phyloP scores from a whole-genome alignment of 164 flowering plant species.

The Umbellularia californica region DNA sequence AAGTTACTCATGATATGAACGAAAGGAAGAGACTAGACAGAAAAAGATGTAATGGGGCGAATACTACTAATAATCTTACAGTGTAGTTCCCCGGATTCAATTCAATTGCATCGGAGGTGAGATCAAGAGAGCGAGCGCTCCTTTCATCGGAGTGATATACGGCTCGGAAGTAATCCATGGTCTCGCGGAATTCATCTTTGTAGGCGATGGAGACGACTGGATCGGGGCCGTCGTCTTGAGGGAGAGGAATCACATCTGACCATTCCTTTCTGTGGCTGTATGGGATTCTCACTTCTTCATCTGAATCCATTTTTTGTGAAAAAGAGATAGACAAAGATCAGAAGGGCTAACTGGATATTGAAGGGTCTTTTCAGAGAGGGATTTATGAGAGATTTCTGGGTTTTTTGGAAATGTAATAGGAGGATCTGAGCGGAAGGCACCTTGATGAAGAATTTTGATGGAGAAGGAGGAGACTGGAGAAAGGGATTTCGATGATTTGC shows the following conservation, averaged over 20 bases:
- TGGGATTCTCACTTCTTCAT: slow-evolving; percentile 37
- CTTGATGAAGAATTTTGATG: no score
- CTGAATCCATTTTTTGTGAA: slow-evolving; percentile 26
- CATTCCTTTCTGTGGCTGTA: slow-evolving; percentile 60
- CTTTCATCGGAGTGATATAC: slow-evolving; percentile 65
- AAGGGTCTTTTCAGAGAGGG: no score
- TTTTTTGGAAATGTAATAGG: no score
- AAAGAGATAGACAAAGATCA: not conserved
- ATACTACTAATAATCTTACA: slow-evolving; percentile 22
- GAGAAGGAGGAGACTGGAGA: no score
- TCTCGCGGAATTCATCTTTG: slow-evolving; percentile 65
- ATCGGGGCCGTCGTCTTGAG: slow-evolving; percentile 86
- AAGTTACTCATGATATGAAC: no score
- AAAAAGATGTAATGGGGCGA: not conserved
- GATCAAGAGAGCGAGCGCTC: slow-evolving; percentile 58
- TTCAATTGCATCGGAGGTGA: slow-evolving; percentile 61
- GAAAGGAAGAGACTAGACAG: no score
- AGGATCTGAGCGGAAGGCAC: no score
- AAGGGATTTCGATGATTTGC: no score
- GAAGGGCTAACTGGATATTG: no score
- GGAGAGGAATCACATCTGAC: slow-evolving; percentile 71
- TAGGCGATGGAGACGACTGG: slow-evolving; percentile 90
- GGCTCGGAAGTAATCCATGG: slow-evolving; percentile 93
- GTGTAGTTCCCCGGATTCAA: slow-evolving; percentile 87
- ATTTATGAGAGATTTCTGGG: no score